Percentiles rank a stretch among this genome's conserved stretches.
These are phyloP conservation scores for Pichia heedii DNA, from an alignment of 805 yeast species.

Conservation along the genomic window DNA sequence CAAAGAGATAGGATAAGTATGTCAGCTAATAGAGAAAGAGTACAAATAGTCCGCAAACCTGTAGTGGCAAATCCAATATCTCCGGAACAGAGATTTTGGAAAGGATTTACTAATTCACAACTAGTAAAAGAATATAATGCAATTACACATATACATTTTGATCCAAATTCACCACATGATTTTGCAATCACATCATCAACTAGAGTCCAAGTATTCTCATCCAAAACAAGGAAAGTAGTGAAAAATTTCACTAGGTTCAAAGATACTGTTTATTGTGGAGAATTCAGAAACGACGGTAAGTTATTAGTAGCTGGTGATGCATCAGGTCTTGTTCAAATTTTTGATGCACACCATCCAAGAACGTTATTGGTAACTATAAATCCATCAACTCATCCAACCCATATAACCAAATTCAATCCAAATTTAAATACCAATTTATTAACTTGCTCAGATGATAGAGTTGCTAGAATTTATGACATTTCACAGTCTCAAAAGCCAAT, in stretches of 20 bases:
- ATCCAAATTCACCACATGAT: conserved; percentile 79
- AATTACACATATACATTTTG: conserved; percentile 79
- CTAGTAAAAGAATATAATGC: conserved; percentile 90
- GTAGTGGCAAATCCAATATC: conserved; percentile 77
- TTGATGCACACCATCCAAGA: conserved; percentile 69
- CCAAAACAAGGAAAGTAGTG: conserved; percentile 86
- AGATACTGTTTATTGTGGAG: conserved; percentile 88
- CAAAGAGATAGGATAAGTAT: conserved; percentile 27
- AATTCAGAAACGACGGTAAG: conserved; percentile 85
- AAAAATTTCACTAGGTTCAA: conserved; percentile 83
- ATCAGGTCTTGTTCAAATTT: conserved; percentile 83
- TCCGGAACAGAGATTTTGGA: conserved; percentile 92
- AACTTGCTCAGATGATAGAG: conserved; percentile 87
- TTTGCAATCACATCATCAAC: conserved; percentile 91
- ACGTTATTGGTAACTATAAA: conserved; percentile 69
- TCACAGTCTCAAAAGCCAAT: conserved; percentile 69
- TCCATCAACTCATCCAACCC: conserved; percentile 84
- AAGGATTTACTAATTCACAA: conserved; percentile 76
- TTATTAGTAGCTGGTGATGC: conserved; percentile 92
- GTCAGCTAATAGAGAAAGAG: conserved; percentile 67
- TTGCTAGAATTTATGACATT: conserved; percentile 82
- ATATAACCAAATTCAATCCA: conserved; percentile 88
- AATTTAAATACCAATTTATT: conserved; percentile 61
- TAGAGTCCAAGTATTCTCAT: conserved; percentile 83
- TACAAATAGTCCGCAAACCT: conserved; percentile 59